Percentiles rank a stretch among this genome's conserved stretches.
These are phyloP conservation scores for Aspergillus sergii DNA, from an alignment of 2,329 filamentous ascomycete species.

Conservation along the genomic window DNA sequence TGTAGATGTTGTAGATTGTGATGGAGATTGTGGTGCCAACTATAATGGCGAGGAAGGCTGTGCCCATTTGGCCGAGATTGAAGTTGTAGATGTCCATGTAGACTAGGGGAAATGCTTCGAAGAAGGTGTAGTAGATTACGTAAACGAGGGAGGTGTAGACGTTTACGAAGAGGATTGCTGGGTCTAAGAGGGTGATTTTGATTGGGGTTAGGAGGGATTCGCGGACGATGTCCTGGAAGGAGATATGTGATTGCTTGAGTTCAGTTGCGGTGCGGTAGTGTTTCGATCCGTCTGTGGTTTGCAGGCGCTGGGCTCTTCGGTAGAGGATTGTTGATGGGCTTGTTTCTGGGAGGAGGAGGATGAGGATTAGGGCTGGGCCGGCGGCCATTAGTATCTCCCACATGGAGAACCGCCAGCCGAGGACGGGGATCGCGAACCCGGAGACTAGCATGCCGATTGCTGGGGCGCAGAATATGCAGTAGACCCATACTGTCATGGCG, in stretches of 20 bases:
- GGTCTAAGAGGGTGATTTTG: slow-evolving; percentile 63
- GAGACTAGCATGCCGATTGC: slow-evolving; percentile 64
- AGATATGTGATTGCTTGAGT: slow-evolving; percentile 53
- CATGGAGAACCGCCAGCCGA: slow-evolving; percentile 24
- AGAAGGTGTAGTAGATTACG: slow-evolving; percentile 55
- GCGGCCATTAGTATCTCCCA: slow-evolving; percentile 24
- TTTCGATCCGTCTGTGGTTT: slow-evolving; percentile 54
- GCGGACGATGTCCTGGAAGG: slow-evolving; percentile 9
- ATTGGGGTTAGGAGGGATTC: slow-evolving; percentile 64
- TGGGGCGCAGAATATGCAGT: slow-evolving; percentile 45
- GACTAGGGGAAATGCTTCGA: slow-evolving; percentile 68
- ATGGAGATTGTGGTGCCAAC: slow-evolving; percentile 57
- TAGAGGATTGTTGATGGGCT: slow-evolving; percentile 61
- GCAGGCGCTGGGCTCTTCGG: slow-evolving; percentile 62
- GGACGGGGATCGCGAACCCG: slow-evolving; percentile 59
- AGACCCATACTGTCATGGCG: slow-evolving; percentile 41
- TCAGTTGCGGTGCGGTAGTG: slow-evolving; percentile 60
- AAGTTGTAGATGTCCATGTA: slow-evolving; percentile 63
- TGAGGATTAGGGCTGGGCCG: slow-evolving; percentile 58
- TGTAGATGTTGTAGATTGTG: slow-evolving; percentile 53
- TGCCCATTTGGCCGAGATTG: slow-evolving; percentile 58
- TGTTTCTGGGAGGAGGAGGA: slow-evolving; percentile 67
- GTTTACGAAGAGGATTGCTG: slow-evolving; percentile 63
- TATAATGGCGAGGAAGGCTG: slow-evolving; percentile 63
- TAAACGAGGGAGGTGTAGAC: slow-evolving; percentile 64